Conservation (phyloP, 768 basidiomycete genomes). For the Leccinum sublutescens region DNA sequence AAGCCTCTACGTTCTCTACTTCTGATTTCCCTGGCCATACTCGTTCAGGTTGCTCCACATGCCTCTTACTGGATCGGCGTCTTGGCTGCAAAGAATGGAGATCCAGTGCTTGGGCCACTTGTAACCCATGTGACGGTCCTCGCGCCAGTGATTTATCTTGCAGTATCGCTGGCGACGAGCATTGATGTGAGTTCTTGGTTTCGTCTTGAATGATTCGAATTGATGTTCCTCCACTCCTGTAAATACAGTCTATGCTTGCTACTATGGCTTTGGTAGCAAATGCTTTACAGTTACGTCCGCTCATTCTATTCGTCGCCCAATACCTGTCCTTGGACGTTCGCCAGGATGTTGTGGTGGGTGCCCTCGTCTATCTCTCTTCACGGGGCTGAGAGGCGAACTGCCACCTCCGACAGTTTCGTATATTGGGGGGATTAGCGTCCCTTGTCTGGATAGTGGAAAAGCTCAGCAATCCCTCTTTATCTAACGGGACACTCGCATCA, state of each 20-base stretch:
- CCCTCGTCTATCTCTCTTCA: background rate
- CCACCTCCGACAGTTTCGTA: constrained; percentile 20
- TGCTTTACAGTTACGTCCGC: constrained; percentile 25
- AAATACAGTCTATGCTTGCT: constrained; percentile 22
- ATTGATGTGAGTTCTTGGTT: constrained; percentile 36
- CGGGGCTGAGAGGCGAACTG: constrained; percentile 2
- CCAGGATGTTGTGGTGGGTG: constrained; percentile 24
- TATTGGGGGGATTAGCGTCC: constrained; percentile 20
- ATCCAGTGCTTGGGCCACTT: constrained; percentile 57
- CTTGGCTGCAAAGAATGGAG: constrained; percentile 51
- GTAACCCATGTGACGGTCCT: constrained; percentile 56
- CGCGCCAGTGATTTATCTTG: constrained; percentile 53
- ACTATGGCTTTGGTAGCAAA: constrained; percentile 26
- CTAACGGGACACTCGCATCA: background rate
- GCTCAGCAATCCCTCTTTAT: background rate
- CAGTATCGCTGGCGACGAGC: constrained; percentile 44
- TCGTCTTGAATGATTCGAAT: background rate
- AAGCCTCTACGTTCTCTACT: constrained; percentile 26
- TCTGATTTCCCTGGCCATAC: constrained; percentile 36
- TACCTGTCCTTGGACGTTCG: constrained; percentile 21
- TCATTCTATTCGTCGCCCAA: constrained; percentile 14
- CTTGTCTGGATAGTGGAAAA: constrained; percentile 15
- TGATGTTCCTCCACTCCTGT: background rate
- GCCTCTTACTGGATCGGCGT: constrained; percentile 67
- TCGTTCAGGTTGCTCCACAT: constrained; percentile 51